Base-by-base conservation (phyloP, 2,329 filamentous ascomycete species). In the Aspergillus ustus region DNA sequence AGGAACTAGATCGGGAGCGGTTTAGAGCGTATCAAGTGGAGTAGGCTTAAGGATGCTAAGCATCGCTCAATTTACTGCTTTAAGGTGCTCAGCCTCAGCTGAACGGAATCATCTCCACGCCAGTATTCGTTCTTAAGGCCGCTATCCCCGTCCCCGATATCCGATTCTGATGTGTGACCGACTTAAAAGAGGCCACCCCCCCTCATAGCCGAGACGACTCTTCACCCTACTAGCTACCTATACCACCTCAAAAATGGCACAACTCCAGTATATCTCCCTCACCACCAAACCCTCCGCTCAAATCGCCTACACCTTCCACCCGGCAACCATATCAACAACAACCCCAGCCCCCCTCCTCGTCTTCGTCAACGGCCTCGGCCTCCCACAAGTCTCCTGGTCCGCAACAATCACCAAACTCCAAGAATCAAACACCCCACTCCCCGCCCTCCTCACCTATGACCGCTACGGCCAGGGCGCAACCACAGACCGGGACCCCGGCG, bases 391-490 rank as follows among this genome's bases (percentile, higher is more conserved):
- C 34, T 40, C 34, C 34, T 40, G 34, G 34, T 40, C 3, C 34
- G 19, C 75, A 72, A 4, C 82, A 79, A 79, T 67, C 72, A 5
- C 66, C 70, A 1, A 64, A 73, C 81, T 19, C 60, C 40, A 44
- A 65, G 48, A 60, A 68, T 73, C 45, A 8, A 20, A 15, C 6
- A 59, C 71, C 2, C 66, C 71, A 9, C 74, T 76, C 53, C 81
- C 81, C 1, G 74, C 76, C 15, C 70, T 87, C 19, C 74, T 87
- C 3, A 81, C 80, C 49, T 87, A 87, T 63, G 85, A 87, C 70
- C 83, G 85, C 46, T 87, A 82, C 65, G 85, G 85, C 8, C 85
- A 87, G 70, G 85, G 84, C 9, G 72, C 56, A 73, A 80, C 75
- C 66, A 81, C 69, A 52, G 83, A 84, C n/a, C 70, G 72, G 3